Conservation (phyloP, 495 filamentous ascomycete genomes). For the Neurospora intermedia region DNA sequence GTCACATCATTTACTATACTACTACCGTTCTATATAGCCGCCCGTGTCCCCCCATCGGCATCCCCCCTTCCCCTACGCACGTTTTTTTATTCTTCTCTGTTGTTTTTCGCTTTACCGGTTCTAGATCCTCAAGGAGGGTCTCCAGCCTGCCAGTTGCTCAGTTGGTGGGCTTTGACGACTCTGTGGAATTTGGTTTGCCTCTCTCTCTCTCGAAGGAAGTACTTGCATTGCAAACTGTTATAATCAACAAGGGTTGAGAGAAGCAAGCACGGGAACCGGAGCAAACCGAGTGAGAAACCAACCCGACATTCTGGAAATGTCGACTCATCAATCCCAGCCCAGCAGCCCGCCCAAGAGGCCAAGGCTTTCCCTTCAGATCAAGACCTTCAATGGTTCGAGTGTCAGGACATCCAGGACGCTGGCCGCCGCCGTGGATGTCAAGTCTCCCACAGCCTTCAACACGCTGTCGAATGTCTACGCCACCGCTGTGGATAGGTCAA, state of each 20-base stretch:
- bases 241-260: not conserved
- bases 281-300: not conserved
- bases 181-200: not conserved
- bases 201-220: not conserved
- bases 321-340: conserved; percentile 21
- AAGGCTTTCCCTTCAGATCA: conserved; percentile 73
- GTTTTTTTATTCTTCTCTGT: not conserved
- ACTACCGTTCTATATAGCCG: conserved; percentile 8
- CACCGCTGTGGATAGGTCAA: conserved; percentile 52
- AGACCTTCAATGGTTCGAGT: conserved; percentile 20
- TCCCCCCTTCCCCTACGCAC: conserved; percentile 3
- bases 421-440: conserved; percentile 40
- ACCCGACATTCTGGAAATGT: conserved; percentile 20
- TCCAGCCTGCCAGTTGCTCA: conserved; percentile 2
- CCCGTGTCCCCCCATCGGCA: not conserved
- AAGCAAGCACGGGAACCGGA: not conserved
- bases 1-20: not conserved
- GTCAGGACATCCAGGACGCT: conserved; percentile 23
- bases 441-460: conserved; percentile 70
- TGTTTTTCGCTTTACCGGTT: not conserved
- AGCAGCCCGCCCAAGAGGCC: conserved; percentile 49
- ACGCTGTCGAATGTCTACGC: conserved; percentile 75
- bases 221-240: not conserved
- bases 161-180: conserved; percentile 1
- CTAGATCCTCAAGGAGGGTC: conserved; percentile 3